phyloP scores from a whole-genome alignment of 1,284 basidiomycete genomes.

The Malassezia arunalokei region DNA sequence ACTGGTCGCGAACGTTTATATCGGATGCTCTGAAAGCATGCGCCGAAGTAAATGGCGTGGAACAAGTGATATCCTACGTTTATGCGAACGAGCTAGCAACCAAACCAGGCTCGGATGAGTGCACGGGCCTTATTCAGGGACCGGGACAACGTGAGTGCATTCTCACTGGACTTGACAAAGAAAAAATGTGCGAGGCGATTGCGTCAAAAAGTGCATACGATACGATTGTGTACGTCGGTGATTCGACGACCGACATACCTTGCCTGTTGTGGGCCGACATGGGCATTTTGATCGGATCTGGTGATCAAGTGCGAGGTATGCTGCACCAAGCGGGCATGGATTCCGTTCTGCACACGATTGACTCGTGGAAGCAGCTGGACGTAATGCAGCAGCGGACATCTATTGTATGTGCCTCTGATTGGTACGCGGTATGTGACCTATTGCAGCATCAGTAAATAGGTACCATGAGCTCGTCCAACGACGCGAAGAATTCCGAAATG shows the following conservation, averaged over 20 bases:
- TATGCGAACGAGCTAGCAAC: constrained; percentile 32
- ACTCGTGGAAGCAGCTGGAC: neutral
- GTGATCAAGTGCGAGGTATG: neutral
- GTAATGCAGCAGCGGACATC: neutral
- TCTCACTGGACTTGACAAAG: constrained; percentile 29
- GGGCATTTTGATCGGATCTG: constrained; percentile 30
- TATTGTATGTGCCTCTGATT: neutral
- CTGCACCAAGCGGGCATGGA: neutral
- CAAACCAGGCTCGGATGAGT: neutral
- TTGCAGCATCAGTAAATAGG: constrained; percentile 9
- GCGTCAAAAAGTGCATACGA: neutral
- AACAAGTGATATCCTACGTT: neutral
- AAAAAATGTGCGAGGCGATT: constrained; percentile 13
- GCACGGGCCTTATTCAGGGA: constrained; percentile 23
- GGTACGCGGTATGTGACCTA: neutral
- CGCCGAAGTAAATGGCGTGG: neutral
- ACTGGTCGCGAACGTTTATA: constrained; percentile 36
- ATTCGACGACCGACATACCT: constrained; percentile 34
- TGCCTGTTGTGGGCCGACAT: constrained; percentile 27
- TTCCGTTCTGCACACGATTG: neutral
- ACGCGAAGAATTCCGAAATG: constrained; percentile 11
- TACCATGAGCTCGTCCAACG: constrained; percentile 15
- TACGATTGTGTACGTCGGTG: constrained; percentile 32
- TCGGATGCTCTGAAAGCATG: constrained; percentile 12
- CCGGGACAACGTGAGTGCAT: constrained; percentile 18